Percentiles rank a stretch among this genome's conserved stretches.
Evolutionary conservation across 176 grass and related monocot genomes (phyloP).

Genomic region (Hyparrhenia diplandra): DNA sequence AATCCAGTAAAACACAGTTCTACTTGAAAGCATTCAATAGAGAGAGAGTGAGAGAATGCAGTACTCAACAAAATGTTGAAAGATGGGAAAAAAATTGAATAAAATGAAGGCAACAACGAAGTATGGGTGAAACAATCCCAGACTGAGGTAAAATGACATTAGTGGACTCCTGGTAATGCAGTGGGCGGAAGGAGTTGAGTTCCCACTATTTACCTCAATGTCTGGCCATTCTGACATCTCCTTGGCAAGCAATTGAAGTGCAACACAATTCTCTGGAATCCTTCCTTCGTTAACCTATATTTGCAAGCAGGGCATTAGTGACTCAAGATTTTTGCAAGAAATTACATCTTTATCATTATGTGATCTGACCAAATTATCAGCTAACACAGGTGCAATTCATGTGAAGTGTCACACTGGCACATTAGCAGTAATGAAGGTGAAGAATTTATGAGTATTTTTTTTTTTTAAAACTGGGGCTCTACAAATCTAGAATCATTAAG

Average conservation of each 20-base stretch:
- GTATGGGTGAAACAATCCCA: background rate
- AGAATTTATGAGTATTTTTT: background rate
- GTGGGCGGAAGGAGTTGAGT: background rate
- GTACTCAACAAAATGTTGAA: slow-evolving; percentile 1
- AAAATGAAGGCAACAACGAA: background rate
- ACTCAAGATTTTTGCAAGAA: background rate
- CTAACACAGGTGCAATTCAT: background rate
- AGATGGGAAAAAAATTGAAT: background rate
- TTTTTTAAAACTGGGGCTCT: background rate
- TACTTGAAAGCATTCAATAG: background rate
- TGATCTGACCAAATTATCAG: background rate
- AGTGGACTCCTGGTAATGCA: background rate
- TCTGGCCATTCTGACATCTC: slow-evolving; percentile 91
- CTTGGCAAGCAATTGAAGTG: slow-evolving; percentile 75
- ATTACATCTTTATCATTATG: background rate
- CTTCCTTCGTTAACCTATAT: slow-evolving; percentile 81
- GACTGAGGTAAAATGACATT: background rate
- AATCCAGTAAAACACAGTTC: background rate
- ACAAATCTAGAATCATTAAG: background rate
- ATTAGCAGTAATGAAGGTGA: background rate
- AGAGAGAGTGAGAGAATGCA: background rate
- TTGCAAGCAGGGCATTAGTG: slow-evolving; percentile 8
- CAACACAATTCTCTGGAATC: slow-evolving; percentile 75
- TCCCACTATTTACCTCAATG: slow-evolving; percentile 60
- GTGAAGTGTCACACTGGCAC: background rate